A percentile compares a stretch with the other conserved stretches of the same genome.
Conservation (phyloP, 768 basidiomycete genomes). For the Mycena kentingensis region DNA sequence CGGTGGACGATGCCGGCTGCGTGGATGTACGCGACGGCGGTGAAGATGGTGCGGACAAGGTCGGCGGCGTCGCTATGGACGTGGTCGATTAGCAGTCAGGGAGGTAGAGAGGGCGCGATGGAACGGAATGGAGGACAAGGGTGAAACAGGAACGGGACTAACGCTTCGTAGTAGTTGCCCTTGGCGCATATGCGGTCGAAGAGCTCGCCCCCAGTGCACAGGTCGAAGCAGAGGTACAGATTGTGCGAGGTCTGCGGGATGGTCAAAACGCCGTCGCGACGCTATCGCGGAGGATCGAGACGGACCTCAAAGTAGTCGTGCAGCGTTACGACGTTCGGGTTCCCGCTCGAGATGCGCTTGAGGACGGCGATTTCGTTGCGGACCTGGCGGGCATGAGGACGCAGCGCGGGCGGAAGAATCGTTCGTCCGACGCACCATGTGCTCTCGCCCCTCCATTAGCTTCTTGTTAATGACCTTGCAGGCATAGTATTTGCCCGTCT, state of each 20-base stretch:
- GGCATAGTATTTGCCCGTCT: slow-evolving; percentile 90
- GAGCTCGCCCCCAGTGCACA: slow-evolving; percentile 96
- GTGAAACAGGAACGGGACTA: slow-evolving; percentile 27
- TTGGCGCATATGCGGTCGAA: slow-evolving; percentile 98
- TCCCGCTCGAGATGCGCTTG: slow-evolving; percentile 89
- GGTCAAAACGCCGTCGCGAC: neutral
- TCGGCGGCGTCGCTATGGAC: slow-evolving; percentile 77
- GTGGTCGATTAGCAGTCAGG: slow-evolving; percentile 4
- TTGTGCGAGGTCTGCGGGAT: slow-evolving; percentile 78
- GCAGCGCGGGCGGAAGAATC: slow-evolving; percentile 9
- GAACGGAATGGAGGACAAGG: no score
- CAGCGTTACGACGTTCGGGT: slow-evolving; percentile 88
- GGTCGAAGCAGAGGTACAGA: slow-evolving; percentile 91
- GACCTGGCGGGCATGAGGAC: slow-evolving; percentile 51
- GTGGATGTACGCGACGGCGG: slow-evolving; percentile 90
- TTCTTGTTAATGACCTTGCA: slow-evolving; percentile 99
- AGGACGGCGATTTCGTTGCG: slow-evolving; percentile 96
- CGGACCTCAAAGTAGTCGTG: slow-evolving; percentile 94
- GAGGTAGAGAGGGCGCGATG: no score
- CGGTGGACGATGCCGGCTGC: slow-evolving; percentile 91
- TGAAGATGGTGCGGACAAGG: slow-evolving; percentile 84
- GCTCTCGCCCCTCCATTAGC: slow-evolving; percentile 95
- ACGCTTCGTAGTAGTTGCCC: slow-evolving; percentile 95
- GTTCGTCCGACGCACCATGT: slow-evolving; percentile 72
- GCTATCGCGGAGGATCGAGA: slow-evolving; percentile 5